phyloP scores from a whole-genome alignment of 441 rosid species.

The Theobroma grandiflorum region DNA sequence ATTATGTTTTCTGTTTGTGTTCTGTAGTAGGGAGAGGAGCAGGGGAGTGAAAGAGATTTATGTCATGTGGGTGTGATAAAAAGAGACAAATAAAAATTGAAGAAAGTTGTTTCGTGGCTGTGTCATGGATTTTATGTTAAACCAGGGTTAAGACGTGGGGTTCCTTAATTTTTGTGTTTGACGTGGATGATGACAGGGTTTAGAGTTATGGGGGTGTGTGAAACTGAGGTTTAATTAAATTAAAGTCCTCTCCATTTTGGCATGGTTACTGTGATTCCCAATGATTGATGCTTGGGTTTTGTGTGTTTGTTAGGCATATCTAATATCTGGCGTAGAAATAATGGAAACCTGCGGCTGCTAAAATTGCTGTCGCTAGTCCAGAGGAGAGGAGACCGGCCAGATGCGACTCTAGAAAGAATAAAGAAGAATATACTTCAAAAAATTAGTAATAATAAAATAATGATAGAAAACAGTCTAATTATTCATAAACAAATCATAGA shows the following conservation, averaged over 20 bases:
- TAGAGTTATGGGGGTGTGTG: background rate
- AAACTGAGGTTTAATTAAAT: background rate
- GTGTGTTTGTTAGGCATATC: background rate
- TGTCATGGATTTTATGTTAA: background rate
- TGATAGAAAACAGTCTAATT: background rate
- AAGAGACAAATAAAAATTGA: background rate
- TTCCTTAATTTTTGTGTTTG: background rate
- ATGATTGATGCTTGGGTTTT: background rate
- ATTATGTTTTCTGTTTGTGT: background rate
- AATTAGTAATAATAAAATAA: background rate
- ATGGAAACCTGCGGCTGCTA: background rate
- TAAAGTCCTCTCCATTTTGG: background rate
- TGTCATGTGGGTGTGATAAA: background rate
- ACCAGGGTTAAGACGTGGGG: background rate
- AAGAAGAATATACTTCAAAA: background rate
- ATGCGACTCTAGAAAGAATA: background rate
- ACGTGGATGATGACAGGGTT: background rate
- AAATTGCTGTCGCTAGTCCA: background rate
- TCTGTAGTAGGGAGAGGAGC: slow-evolving; percentile 10
- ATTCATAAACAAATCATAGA: background rate
- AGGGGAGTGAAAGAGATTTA: background rate
- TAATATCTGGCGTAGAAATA: background rate
- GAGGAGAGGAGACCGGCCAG: background rate
- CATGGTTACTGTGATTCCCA: background rate
- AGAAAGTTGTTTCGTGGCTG: background rate